Evolutionary conservation across 2,329 filamentous ascomycete species (phyloP).

Genomic region (Arthrobotrys entomopaga): DNA sequence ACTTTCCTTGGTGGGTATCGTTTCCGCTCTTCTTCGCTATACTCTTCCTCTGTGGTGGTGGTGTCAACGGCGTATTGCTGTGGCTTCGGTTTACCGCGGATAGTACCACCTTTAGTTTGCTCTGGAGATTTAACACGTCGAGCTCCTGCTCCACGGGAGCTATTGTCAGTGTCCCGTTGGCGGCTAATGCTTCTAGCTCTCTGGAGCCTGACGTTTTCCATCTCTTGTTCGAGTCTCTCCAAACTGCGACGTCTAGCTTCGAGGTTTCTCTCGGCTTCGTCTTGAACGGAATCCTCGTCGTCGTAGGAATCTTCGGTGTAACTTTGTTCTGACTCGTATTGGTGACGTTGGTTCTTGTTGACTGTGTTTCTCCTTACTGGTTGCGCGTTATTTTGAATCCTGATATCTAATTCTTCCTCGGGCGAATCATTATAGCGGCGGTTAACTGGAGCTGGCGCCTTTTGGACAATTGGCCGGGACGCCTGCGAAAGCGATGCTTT

Average conservation of each 20-base stretch:
- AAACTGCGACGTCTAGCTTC: slow-evolving; percentile 46
- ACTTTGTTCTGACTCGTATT: slow-evolving; percentile 44
- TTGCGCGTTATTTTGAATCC: slow-evolving; percentile 33
- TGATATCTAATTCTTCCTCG: slow-evolving; percentile 41
- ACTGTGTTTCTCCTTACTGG: slow-evolving; percentile 20
- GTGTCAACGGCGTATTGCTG: slow-evolving; percentile 15
- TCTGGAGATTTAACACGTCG: slow-evolving; percentile 45
- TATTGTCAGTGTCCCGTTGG: slow-evolving; percentile 31
- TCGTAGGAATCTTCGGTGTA: slow-evolving; percentile 51
- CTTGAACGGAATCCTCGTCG: slow-evolving; percentile 45
- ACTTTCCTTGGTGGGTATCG: slow-evolving; percentile 23
- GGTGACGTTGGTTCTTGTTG: slow-evolving; percentile 27
- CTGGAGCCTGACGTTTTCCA: slow-evolving; percentile 50
- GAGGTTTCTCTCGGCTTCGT: slow-evolving; percentile 48
- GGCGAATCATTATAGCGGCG: slow-evolving; percentile 43
- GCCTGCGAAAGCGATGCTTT: slow-evolving; percentile 45
- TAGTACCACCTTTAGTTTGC: slow-evolving; percentile 24
- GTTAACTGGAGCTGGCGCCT: slow-evolving; percentile 1
- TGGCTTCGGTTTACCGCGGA: slow-evolving; percentile 34
- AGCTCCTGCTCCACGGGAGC: slow-evolving; percentile 16
- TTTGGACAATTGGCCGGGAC: slow-evolving; percentile 20
- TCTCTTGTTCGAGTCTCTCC: slow-evolving; percentile 51
- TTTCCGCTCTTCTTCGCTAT: slow-evolving; percentile 29
- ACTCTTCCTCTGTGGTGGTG: slow-evolving; percentile 48
- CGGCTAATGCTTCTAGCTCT: slow-evolving; percentile 45